Evolutionary conservation across 495 filamentous ascomycete genomes (phyloP), one percentile per base, ranked within the genome.

Genomic region (Aspergillus ellipticus): DNA sequence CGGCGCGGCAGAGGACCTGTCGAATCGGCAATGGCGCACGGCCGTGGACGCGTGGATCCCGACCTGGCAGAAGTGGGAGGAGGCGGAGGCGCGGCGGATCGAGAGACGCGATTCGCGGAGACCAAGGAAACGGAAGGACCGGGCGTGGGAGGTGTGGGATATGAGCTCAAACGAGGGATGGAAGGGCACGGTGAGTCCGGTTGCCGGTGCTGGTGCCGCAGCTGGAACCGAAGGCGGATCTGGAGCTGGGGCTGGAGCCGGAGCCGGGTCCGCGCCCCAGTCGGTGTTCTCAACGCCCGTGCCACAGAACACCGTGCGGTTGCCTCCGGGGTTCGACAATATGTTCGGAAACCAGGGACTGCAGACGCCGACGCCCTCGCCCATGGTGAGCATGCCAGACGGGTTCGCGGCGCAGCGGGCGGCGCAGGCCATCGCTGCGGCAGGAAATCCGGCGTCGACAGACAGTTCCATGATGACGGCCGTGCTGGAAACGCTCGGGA

Each of bases 31-130:
- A 20, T 75, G 74, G 74, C 65, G 71, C 37, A 67, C 61, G 19
- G 72, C 67, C 2, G 60, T 78, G 6, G 75, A 78, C 59, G 53
- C 66, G 6, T 78, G 74, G 74, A 69, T 76, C 22, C 75, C 75
- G 2, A 75, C 70, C 7, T 78, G 75, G 75, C 67, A 66, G 54
- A 64, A 64, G 21, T 76, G 72, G 67, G 72, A 76, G 52, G 58
- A 72, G 26, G 57, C 72, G 1, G 71, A 75, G 63, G 70, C 70
- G 13, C 52, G 53, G 15, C 68, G 74, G 6, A 77, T 77, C 51
- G 69, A 77, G 66, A 71, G 67, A 33, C 63, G 75, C 49, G 67
- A 80, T 57, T 54, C 75, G 54, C 57, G 75, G 58, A 53, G 66
- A 66, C 55, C 72, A 58, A 55, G 80, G 54, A 70, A 73, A 59